Evolutionary conservation across 352 stramenopile genomes (phyloP), one percentile per base, ranked within the genome.

Genomic region (Pythium oligandrum): DNA sequence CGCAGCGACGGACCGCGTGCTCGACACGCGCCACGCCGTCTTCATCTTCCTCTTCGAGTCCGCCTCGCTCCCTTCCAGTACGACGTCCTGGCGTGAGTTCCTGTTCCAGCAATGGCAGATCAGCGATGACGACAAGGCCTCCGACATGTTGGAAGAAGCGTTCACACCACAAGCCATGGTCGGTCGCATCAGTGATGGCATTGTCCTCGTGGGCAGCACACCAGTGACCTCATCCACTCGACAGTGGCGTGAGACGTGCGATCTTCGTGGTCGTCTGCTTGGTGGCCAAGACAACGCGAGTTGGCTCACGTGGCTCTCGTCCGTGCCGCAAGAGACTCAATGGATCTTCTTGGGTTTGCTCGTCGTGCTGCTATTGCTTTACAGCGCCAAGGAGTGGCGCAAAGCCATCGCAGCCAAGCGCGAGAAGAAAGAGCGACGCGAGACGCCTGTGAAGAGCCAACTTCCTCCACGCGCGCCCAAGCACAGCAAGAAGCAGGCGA

Each of bases 161-260:
- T 89, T 89, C 60, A 89, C 78, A 32, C 78, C 75, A 8, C 73
- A 89, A 45, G 78, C 78, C 4, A 69, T 89, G n/a, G 70, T 81
- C 3, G 78, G 78, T 8, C 66, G 78, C 11, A 45, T 89, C 46
- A 83, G 70, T 0, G 75, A 26, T 26, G 17, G 68, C 0, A 37
- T 83, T 4, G 54, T 68, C 43, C 57, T 79, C 40, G 60, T 67
- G 53, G 11, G 47, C 8, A 42, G 37, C 6, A 30, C 32, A 31
- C 17, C 8, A 4, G 31, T 9, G 30, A n/a, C 26, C 17, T 26
- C 17, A 26, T 26, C 17, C 17, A 43, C 32, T 4, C 12, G 34
- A 5, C n/a, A 30, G 34, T 57, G 60, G 35, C 30, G 38, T 4
- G n/a, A 53, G 39, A 36, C 32, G 48, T 73, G 65, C 42, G 43